phyloP scores from a whole-genome alignment of 1,284 basidiomycete species.

The Melampsora americana region DNA sequence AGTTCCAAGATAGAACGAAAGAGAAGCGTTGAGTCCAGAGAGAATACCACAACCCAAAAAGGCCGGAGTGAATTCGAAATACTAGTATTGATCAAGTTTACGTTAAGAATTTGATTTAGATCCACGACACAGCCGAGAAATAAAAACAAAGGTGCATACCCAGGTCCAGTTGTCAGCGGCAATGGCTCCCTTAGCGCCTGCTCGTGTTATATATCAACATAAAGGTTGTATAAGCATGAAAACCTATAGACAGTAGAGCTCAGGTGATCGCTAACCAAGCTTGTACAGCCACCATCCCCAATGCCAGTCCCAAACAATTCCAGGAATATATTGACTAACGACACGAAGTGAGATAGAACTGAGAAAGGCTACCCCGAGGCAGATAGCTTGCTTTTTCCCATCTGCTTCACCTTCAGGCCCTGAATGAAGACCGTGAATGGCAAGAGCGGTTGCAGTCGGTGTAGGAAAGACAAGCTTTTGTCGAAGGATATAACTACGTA shows the following conservation, averaged over 20 bases:
- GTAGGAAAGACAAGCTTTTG: slow-evolving; percentile 69
- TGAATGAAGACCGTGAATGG: slow-evolving; percentile 65
- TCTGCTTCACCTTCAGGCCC: slow-evolving; percentile 58
- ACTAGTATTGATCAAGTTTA: slow-evolving; percentile 45
- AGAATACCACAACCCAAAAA: slow-evolving; percentile 69
- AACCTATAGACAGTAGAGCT: slow-evolving; percentile 60
- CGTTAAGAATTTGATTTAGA: neutral
- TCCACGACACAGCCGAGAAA: neutral
- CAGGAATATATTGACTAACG: slow-evolving; percentile 63
- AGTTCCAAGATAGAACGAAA: slow-evolving; percentile 64
- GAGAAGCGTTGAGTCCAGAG: slow-evolving; percentile 65
- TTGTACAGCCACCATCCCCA: slow-evolving; percentile 66
- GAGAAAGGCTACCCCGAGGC: slow-evolving; percentile 60
- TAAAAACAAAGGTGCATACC: slow-evolving; percentile 10
- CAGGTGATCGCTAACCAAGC: slow-evolving; percentile 62
- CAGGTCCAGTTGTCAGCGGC: slow-evolving; percentile 39
- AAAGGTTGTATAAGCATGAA: slow-evolving; percentile 45
- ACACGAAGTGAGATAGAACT: slow-evolving; percentile 62
- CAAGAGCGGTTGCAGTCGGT: slow-evolving; percentile 67
- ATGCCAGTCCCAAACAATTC: slow-evolving; percentile 67
- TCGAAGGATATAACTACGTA: slow-evolving; percentile 62
- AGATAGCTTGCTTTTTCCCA: slow-evolving; percentile 63
- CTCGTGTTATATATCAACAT: neutral
- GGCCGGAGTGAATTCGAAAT: slow-evolving; percentile 61
- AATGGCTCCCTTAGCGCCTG: slow-evolving; percentile 37